phyloP scores from a whole-genome alignment of 176 grass and related monocot species.

The Carex parvula region DNA sequence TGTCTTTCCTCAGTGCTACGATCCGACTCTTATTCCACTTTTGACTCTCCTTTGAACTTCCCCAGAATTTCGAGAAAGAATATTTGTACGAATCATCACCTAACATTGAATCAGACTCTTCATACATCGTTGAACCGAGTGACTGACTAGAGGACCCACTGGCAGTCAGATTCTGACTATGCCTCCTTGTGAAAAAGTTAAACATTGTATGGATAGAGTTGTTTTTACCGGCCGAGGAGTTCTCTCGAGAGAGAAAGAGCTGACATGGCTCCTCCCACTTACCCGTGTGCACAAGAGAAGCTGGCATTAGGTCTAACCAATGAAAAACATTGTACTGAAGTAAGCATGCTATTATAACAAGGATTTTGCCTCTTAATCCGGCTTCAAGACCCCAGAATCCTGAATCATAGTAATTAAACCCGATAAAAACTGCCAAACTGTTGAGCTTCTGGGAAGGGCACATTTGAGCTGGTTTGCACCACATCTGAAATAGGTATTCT shows the following conservation, averaged over 20 bases:
- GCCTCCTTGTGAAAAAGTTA: slow-evolving; percentile 48
- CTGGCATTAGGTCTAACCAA: slow-evolving; percentile 76
- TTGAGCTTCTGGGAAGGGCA: slow-evolving; percentile 71
- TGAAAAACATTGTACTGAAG: slow-evolving; percentile 97
- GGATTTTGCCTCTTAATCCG: slow-evolving; percentile 78
- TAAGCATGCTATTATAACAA: slow-evolving; percentile 81
- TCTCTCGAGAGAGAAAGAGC: slow-evolving; percentile 62
- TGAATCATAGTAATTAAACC: slow-evolving; percentile 76
- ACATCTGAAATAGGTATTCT: slow-evolving; percentile 96
- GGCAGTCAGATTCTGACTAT: slow-evolving; percentile 29
- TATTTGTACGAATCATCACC: slow-evolving; percentile 50
- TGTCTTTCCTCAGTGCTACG: slow-evolving; percentile 67
- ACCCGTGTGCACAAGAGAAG: slow-evolving; percentile 60
- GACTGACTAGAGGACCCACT: slow-evolving; percentile 39
- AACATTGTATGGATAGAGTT: slow-evolving; percentile 10
- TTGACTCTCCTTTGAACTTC: slow-evolving; percentile 85
- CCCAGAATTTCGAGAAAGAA: slow-evolving; percentile 78
- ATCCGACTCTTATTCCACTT: slow-evolving; percentile 91
- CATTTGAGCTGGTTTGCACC: slow-evolving; percentile 83
- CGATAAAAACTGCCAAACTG: slow-evolving; percentile 64
- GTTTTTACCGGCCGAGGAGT: slow-evolving; percentile 9
- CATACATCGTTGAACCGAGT: slow-evolving; percentile 30
- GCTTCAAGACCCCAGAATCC: slow-evolving; percentile 89
- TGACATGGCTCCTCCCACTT: slow-evolving; percentile 97
- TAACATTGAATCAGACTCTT: slow-evolving; percentile 40